phyloP scores from a whole-genome alignment of 208 protist genomes.

The Trypanosoma platydactyli region DNA sequence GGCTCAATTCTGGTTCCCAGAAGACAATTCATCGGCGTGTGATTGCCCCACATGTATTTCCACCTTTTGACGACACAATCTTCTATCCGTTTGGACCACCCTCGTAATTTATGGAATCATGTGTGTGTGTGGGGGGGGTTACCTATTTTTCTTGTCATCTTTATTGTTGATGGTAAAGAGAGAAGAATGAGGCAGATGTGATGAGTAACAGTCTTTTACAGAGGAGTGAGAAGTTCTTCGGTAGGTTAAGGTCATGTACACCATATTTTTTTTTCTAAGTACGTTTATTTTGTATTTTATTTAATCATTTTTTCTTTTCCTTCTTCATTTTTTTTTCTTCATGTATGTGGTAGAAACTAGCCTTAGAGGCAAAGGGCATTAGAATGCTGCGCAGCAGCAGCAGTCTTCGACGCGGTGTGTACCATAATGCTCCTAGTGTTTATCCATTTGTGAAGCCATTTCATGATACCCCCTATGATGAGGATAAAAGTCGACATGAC shows the following conservation, averaged over 20 bases:
- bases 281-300: not conserved
- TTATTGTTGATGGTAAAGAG: not conserved
- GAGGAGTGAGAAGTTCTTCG: no score
- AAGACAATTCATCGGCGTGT: constrained; percentile 45
- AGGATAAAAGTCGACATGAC: constrained; percentile 66
- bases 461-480: constrained; percentile 87
- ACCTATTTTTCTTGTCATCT: not conserved
- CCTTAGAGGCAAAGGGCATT: constrained; percentile 15
- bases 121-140: not conserved
- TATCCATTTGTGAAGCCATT: constrained; percentile 89
- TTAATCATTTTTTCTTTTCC: not conserved
- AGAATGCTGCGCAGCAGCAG: constrained; percentile 25
- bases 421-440: constrained; percentile 81
- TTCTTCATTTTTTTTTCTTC: constrained; percentile 11
- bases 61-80: constrained; percentile 53
- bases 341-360: not conserved
- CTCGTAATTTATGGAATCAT: constrained; percentile 10
- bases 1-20: constrained; percentile 47
- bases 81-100: constrained; percentile 72
- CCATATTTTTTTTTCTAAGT: no score
- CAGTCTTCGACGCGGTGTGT: constrained; percentile 48
- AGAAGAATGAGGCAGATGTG: no score
- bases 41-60: constrained; percentile 63
- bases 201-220: no score
- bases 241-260: no score